Evolutionary conservation across 805 yeast genomes (phyloP), one percentile per base, ranked within the genome.

Genomic region (Cyberlindnera euphorbiae): DNA sequence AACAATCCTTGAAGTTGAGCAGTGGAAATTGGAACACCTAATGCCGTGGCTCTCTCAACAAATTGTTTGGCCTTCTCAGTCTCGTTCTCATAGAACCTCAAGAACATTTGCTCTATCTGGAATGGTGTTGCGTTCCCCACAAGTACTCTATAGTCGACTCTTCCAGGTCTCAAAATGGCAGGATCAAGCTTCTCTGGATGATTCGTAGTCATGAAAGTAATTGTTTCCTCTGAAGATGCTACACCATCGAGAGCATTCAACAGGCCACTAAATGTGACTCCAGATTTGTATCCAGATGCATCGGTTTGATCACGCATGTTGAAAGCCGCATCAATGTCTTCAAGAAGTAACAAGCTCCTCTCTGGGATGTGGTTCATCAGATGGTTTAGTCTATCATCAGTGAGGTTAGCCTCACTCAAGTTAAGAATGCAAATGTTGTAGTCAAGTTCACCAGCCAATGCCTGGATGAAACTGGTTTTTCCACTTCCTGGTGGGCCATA

Each of bases 401-500:
- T 93, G 42, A 93, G 66, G 53, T 90, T 88, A 35, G 81, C 79
- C 57, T 93, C 98, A 17, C 96, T 79, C 33, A 93, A 68, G 52
- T 93, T 93, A 60, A 93, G 66, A 26, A 93, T 83, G 59, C 97
- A 94, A 49, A 93, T 93, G 59, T 89, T 89, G 60, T 93, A 93
- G 60, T 93, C 97, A 51, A 93, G 67, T 45, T 88, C 95, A 26
- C 97, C 98, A 0, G 98, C 98, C 35, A 93, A 64, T 0, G 98
- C 97, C 59, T 90, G 97, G 37, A 93, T 90, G 47, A 87, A 87
- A 53, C 95, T 83, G 2, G 97, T 88, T 56, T 93, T 93, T 39
- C 98, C 98, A 47, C 90, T 79, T 1, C 98, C 98, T 2, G 98
- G 98, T 0, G 98, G 98, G 0, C 98, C 98, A 60, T 85, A 90